Percentiles rank a stretch among this genome's conserved stretches.
Conservation (phyloP, 2,329 filamentous ascomycete species). For the Botrytis galanthina region DNA sequence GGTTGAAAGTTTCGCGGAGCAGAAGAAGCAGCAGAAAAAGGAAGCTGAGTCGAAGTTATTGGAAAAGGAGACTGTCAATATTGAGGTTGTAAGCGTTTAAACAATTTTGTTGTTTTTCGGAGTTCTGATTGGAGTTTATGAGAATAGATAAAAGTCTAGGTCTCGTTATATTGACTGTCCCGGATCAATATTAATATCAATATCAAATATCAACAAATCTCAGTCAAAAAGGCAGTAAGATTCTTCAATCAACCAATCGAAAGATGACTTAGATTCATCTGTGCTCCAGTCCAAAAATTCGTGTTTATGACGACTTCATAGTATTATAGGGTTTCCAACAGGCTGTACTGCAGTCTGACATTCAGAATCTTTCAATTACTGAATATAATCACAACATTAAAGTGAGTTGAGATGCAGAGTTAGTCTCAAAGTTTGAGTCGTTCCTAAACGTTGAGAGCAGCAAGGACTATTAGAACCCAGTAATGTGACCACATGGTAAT, state of each 20-base stretch:
- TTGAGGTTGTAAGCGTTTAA: neutral
- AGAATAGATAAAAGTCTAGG: neutral
- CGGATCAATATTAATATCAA: neutral
- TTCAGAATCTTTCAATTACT: neutral
- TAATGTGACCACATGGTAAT: neutral
- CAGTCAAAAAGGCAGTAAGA: neutral
- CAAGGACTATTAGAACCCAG: neutral
- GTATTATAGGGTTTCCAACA: neutral
- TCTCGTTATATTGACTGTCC: neutral
- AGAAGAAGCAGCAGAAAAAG: slow-evolving; percentile 8
- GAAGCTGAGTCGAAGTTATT: neutral
- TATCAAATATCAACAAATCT: neutral
- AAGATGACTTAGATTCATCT: neutral
- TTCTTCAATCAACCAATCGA: neutral
- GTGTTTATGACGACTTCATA: neutral
- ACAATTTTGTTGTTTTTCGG: neutral
- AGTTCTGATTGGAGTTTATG: neutral
- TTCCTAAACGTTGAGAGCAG: neutral
- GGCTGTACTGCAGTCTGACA: neutral
- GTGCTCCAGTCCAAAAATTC: neutral
- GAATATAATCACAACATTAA: neutral
- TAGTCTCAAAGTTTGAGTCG: neutral
- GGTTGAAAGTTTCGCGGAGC: slow-evolving; percentile 13
- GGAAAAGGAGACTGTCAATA: neutral
- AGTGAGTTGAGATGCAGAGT: neutral